phyloP scores from a whole-genome alignment of 78 protist genomes.

The Ministeria vibrans region DNA sequence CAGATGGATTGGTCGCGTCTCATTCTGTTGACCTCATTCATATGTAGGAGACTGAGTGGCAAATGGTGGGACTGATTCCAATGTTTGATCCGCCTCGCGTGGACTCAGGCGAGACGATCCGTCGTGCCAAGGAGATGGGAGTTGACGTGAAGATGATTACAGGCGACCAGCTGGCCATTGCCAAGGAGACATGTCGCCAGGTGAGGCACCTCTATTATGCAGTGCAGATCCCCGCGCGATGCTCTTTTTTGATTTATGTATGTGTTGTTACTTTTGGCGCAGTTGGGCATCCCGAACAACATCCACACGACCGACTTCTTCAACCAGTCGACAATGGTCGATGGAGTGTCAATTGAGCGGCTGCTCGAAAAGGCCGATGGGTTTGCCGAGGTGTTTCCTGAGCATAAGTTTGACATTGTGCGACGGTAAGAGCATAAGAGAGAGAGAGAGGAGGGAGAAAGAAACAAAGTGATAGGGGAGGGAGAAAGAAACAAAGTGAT shows the following conservation, averaged over 20 bases:
- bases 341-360: constrained; percentile 15
- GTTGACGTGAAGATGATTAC: constrained; percentile 87
- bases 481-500: no score
- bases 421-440: constrained; percentile 8
- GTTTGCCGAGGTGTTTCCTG: constrained; percentile 82
- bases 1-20: no score
- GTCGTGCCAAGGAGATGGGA: constrained; percentile 54
- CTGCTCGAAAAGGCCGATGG: constrained; percentile 69
- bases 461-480: no score
- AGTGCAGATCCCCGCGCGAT: no score
- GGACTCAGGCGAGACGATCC: constrained; percentile 68
- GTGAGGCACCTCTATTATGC: no score
- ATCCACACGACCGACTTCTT: constrained; percentile 44
- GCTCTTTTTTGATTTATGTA: background rate
- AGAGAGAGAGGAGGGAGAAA: background rate
- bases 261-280: constrained; percentile 3
- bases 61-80: constrained; percentile 69
- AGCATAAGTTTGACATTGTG: constrained; percentile 85
- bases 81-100: constrained; percentile 84
- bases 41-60: constrained; percentile 49
- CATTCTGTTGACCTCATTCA: constrained; percentile 6
- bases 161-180: constrained; percentile 86
- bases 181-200: constrained; percentile 67
- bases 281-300: constrained; percentile 59
- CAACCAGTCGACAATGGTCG: background rate